Base-by-base conservation (phyloP, 805 yeast species). In the baker's yeast (Saccharomyces cerevisiae) region DNA sequence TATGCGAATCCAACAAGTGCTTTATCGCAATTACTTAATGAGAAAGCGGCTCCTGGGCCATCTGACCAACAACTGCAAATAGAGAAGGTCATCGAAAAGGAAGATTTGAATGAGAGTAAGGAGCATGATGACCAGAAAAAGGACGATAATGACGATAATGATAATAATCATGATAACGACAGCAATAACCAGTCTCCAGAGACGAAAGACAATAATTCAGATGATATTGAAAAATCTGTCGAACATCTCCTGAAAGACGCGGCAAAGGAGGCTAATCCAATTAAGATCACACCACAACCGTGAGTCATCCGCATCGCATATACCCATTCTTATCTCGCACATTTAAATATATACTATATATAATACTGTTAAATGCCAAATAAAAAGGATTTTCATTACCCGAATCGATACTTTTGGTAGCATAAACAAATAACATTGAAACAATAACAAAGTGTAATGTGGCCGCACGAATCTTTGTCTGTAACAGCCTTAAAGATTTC, bases 1-100 rank as follows among this genome's bases (percentile, higher is more conserved):
- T 81, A 78, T 56, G 71, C 74, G 26, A 71, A 85, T 54, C 67
- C 71, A 29, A 61, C 66, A 27, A 73, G 77, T 59, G 75, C 71
- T 28, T 58, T 75, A 43, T 73, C 69, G 48, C 71, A 71, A 54
- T 56, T 75, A 17, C 55, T 75, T 49, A 70, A 71, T 52, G 78
- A 75, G 56, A 73, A 70, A 51, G 57, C 67, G 8, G 57, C 61
- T 28, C 55, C 47, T 31, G 46, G 24, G 32, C 50, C 17, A 30
- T 49, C 27, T 32, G 41, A 14, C n/a, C 48, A 27, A 51, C 29
- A 36, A 13, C 24, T 8, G 26, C 43, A 26, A 27, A 30, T 31
- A 29, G 27, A 31, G 17, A 51, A 51, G 41, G 41, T 31, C 41
- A 50, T n/a, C 51, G 17, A 24, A 30, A 26, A 47, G 30, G 14